phyloP scores from a whole-genome alignment of 2,329 filamentous ascomycete genomes.

The Thermoascus crustaceus region DNA sequence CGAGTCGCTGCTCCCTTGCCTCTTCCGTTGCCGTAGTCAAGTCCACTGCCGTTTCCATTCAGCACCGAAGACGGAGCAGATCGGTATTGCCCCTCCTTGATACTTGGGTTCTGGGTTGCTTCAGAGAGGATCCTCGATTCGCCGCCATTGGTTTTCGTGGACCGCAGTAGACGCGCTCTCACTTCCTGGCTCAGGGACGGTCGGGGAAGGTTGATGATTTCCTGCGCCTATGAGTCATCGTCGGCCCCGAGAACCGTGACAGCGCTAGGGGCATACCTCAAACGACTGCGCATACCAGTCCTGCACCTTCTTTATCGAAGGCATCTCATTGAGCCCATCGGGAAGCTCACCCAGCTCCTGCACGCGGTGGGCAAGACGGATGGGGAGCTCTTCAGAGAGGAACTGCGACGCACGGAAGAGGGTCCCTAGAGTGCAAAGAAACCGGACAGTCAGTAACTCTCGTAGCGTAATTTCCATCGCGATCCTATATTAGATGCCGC shows the following conservation, averaged over 20 bases:
- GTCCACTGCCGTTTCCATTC: slow-evolving; percentile 37
- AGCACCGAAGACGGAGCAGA: slow-evolving; percentile 33
- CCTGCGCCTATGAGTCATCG: slow-evolving; percentile 38
- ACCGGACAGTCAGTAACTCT: neutral
- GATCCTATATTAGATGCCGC: neutral
- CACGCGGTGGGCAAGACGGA: slow-evolving; percentile 90
- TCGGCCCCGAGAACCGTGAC: slow-evolving; percentile 5
- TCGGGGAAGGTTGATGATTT: slow-evolving; percentile 80
- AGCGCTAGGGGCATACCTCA: slow-evolving; percentile 57
- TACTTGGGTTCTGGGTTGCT: slow-evolving; percentile 81
- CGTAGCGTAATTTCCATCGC: neutral
- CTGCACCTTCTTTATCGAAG: slow-evolving; percentile 86
- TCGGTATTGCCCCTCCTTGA: slow-evolving; percentile 72
- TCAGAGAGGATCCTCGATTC: slow-evolving; percentile 64
- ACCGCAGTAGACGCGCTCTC: slow-evolving; percentile 62
- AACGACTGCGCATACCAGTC: slow-evolving; percentile 99
- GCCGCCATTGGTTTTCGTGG: slow-evolving; percentile 45
- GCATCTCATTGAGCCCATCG: slow-evolving; percentile 96
- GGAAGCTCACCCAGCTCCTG: slow-evolving; percentile 87
- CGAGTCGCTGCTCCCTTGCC: slow-evolving; percentile 47
- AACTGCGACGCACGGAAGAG: slow-evolving; percentile 97
- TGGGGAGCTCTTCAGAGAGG: slow-evolving; percentile 94
- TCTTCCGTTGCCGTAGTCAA: slow-evolving; percentile 45
- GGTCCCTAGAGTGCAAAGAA: slow-evolving; percentile 54
- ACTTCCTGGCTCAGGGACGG: slow-evolving; percentile 69